Evolutionary conservation across 2,329 filamentous ascomycete genomes (phyloP), one percentile per base, ranked within the genome.

Genomic region (Xylaria sp.): DNA sequence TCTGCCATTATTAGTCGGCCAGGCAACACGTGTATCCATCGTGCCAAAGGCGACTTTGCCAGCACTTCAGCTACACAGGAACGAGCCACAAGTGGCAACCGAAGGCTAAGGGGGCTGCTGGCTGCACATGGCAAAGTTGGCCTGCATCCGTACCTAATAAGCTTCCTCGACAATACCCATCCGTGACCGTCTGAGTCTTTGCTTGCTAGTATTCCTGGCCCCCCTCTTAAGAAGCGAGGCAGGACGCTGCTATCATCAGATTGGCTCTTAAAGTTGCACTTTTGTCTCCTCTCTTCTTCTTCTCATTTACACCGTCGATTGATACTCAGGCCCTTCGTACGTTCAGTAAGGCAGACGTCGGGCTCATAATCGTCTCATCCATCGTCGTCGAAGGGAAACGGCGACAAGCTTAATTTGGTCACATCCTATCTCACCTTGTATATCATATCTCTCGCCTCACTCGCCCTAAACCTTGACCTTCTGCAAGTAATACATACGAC

Each of bases 131-230:
- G 60, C 25, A 13, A 63, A 55, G 58, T 50, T 63, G 52, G 36
- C 56, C 71, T 72, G 71, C 69, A 71, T 70, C 63, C 61, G 30
- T 72, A 72, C 71, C 71, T 70, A 70, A 68, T 46, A 67, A 50
- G 43, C 41, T 34, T 41, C 25, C 41, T 41, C 20, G 30, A 48
- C 60, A 60, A 45, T 55, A 65, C 39, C 28, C 10, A 15, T 3
- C 25, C 32, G 23, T 60, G 46, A 34, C 60, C 56, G 53, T 63
- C 55, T 43, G 28, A 43, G 10, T 20, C n/a, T 20, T 23, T 45
- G 32, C 30, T 60, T 61, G 52, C 41, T 20, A 39, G 45, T 46
- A 13, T 63, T 45, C 41, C 52, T 9, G 45, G 18, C 12, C 41
- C 36, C 18, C 34, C 59, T 43, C 45, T 70, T 68, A 66, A 63